Base-by-base conservation (phyloP, 306 rosid genomes). In the Pterocarpus santalinus region DNA sequence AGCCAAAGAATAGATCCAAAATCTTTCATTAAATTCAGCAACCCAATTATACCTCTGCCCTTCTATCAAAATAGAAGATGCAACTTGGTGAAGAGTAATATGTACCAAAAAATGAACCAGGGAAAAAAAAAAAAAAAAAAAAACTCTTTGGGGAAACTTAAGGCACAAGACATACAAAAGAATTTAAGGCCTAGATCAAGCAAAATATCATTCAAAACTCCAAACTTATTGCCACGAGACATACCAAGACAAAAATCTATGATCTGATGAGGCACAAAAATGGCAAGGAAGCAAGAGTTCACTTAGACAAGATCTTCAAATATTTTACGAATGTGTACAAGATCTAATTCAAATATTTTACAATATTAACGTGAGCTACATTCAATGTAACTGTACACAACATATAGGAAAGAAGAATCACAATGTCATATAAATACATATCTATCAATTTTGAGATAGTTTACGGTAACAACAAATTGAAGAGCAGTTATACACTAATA, bases 1-100 rank as follows among this genome's bases (percentile, higher is more conserved):
- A 84, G 72, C 80, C 76, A 49, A 3, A 39, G 55, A 78, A 79
- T 79, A 71, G 17, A 65, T 55, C 36, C 63, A 67, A 75, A 66
- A 60, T 43, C 14, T 33, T 75, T 58, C 43, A 34, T 55, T 17
- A 80, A 62, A 57, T 17, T 69, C 43, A 80, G 58, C 75, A 38
- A 30, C 60, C 65, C 70, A 65, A 71, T 56, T 11, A 47, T 79
- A 60, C 65, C 39, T 49, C 46, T 13, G 22, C 8, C 33, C 17
- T 46, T 28, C 53, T 34, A 69, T 68, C 34, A 72, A 22, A 22
- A 22, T 32, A 66, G 12, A 63, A 38, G 35, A 56, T 72, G 60
- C 41, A 43, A 72, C 28, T 65, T 11, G 15, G 60, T 64, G 17
- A 30, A 32, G 30, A 81, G 73, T 49, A 41, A 14, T 41, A 33